Evolutionary conservation across 2,329 filamentous ascomycete genomes (phyloP).

Genomic region (Sporothrix brunneoviolacea): DNA sequence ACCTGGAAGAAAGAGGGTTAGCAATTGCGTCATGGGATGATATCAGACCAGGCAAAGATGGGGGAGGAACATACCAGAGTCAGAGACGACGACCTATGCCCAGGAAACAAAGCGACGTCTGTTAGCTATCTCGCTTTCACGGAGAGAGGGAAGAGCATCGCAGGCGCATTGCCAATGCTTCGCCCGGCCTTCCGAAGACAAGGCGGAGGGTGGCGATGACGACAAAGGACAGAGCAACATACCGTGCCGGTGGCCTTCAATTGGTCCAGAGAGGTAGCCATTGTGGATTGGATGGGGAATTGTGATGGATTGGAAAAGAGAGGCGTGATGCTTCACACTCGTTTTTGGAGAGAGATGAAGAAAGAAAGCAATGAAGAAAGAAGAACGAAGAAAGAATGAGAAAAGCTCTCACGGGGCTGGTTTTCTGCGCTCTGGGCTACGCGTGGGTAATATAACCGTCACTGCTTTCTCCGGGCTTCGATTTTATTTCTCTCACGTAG

Average conservation of each 20-base stretch:
- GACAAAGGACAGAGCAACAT: constrained; percentile 37
- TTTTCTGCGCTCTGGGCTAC: constrained; percentile 3
- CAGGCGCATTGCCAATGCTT: not conserved
- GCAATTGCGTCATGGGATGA: constrained; percentile 21
- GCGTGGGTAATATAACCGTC: constrained; percentile 10
- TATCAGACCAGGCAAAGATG: constrained; percentile 14
- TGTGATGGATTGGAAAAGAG: constrained; percentile 8
- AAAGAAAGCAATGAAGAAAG: not conserved
- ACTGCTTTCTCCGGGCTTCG: not conserved
- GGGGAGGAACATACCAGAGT: constrained; percentile 65
- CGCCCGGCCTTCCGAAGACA: too few relatives aligned
- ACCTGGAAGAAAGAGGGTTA: constrained; percentile 40
- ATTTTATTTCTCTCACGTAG: not conserved
- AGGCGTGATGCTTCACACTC: too few relatives aligned
- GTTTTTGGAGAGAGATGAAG: too few relatives aligned
- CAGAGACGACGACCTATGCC: constrained; percentile 80
- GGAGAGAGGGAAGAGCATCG: not conserved
- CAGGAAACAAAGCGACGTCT: constrained; percentile 8
- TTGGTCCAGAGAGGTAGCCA: constrained; percentile 90
- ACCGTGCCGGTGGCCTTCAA: constrained; percentile 96
- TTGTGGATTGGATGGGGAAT: constrained; percentile 32
- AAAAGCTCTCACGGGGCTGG: constrained; percentile 6
- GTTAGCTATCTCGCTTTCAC: constrained; percentile 20
- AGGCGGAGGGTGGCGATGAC: not conserved
- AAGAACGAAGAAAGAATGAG: not conserved